Evolutionary conservation across 2,329 filamentous ascomycete species (phyloP), one percentile per base, ranked within the genome.

Genomic region (Pestalotiopsis sp.): DNA sequence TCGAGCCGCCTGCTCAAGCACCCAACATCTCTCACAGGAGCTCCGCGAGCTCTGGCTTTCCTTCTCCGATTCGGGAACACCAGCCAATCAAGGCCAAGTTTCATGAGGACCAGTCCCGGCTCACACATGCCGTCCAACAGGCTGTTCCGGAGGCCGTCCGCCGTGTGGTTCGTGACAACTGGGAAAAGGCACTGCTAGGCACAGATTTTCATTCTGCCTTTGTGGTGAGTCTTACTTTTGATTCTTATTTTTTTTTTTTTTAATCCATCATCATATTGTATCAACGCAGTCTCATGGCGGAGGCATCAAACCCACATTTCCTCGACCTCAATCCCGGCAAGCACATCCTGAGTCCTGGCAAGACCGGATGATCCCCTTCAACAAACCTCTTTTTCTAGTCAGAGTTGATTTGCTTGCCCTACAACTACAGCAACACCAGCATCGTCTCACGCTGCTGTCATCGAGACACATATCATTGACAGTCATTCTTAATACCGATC

Each of bases 201-300:
- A 85, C 84, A 3, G 83, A 86, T 12, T 88, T 85, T 68, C 86
- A 88, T 69, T 78, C 82, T 57, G 81, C 82, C 2, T 88, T 88
- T 70, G 68, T 88, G 66, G 86, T 88, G 75, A 80, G 85, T 83
- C 59, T 49, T 64, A 20, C 66, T 65, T 36, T 20, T 36, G 4
- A 23, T 63, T 12, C 11, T 61, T 23, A 23, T 64, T 31, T 66
- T 27, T 66, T 31, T 66, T 27, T 66, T 66, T 69, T 23, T 57
- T 36, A 13, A 11, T 20, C 3, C 20, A 20, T 20, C 45, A 52
- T 31, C 7, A 36, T 9, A 2, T 36, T 36, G 31, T 17, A 52
- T 52, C 45, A 20, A 17, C 45, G 14, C 4, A 14, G 45, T 52
- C 45, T 20, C 20, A 52, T 52, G 1, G 45, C 20, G 13, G 20